Evolutionary conservation across 2,329 filamentous ascomycete genomes (phyloP), one percentile per base, ranked within the genome.

Genomic region (Myriangium duriaei): DNA sequence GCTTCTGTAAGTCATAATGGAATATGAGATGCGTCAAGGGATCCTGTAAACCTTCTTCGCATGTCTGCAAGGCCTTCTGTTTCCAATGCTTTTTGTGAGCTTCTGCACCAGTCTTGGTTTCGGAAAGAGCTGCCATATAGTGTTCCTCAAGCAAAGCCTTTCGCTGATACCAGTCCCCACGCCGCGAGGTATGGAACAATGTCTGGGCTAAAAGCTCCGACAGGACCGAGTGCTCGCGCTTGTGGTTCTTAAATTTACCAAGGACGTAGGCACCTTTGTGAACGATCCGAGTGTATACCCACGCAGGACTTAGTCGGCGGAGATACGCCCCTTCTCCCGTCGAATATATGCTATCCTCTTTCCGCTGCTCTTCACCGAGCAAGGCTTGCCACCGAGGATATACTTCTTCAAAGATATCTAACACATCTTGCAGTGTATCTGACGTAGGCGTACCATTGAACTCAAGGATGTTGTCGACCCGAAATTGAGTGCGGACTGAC

Each of bases 111-210:
- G 60, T 64, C 3, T 63, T 60, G 2, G 57, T 57, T 0, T 70
- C 63, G 18, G 65, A 68, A 4, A 81, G 54, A 4, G 69, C 65
- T 51, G 76, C 71, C 82, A 96, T 87, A 57, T 98, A 96, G 54
- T 92, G 86, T 56, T 98, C 91, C 62, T 98, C 91, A 2, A 98
- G 60, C 1, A 98, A 64, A 1, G 88, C 91, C 59, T 92, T 94
- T 13, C 91, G 81, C 53, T 95, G 87, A 55, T 96, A 96, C 91
- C 91, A 98, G 1, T 78, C 75, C 0, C 91, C 91, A 30, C 91
- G 74, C 17, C 87, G 74, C 1, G 86, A 76, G 30, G 81, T 69
- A 50, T 96, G 87, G 50, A 96, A 96, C 0, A 95, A 68, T 4
- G 72, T 72, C 54, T 98, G 91, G 3, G 63, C 62, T 0, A 98